Conservation (phyloP, 805 yeast species). For the Phaffomyces thermotolerans region DNA sequence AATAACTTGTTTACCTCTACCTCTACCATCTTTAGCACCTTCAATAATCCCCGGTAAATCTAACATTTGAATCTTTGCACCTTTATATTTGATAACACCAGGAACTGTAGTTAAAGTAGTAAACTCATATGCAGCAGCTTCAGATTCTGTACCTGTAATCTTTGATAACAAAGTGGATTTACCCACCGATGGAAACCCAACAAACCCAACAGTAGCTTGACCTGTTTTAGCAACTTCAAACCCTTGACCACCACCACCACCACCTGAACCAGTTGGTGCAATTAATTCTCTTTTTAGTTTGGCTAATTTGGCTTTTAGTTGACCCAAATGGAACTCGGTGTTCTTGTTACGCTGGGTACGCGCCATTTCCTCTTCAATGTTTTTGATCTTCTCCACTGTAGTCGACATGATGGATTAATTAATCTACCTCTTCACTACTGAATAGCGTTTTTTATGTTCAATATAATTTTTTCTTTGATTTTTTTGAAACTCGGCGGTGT, state of each 20-base stretch:
- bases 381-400: constrained; percentile 23
- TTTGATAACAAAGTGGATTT: constrained; percentile 79
- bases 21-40: constrained; percentile 88
- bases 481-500: too few relatives aligned
- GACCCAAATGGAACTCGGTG: constrained; percentile 96
- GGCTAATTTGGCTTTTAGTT: constrained; percentile 92
- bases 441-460: too few relatives aligned
- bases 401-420: constrained; percentile 12
- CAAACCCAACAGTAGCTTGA: constrained; percentile 94
- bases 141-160: constrained; percentile 93
- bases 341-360: constrained; percentile 96
- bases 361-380: constrained; percentile 78
- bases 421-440: too few relatives aligned
- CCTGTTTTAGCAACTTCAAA: constrained; percentile 99
- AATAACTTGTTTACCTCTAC: constrained; percentile 93
- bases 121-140: constrained; percentile 97
- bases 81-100: constrained; percentile 90
- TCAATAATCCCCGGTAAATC: constrained; percentile 88
- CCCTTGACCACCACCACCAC: constrained; percentile 91
- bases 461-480: neutral
- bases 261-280: constrained; percentile 64
- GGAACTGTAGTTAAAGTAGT: constrained; percentile 97
- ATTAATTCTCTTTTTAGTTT: constrained; percentile 88
- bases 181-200: constrained; percentile 94
- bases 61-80: constrained; percentile 95